phyloP scores from a whole-genome alignment of 2,329 filamentous ascomycete species.

The Trichoderma sp. region DNA sequence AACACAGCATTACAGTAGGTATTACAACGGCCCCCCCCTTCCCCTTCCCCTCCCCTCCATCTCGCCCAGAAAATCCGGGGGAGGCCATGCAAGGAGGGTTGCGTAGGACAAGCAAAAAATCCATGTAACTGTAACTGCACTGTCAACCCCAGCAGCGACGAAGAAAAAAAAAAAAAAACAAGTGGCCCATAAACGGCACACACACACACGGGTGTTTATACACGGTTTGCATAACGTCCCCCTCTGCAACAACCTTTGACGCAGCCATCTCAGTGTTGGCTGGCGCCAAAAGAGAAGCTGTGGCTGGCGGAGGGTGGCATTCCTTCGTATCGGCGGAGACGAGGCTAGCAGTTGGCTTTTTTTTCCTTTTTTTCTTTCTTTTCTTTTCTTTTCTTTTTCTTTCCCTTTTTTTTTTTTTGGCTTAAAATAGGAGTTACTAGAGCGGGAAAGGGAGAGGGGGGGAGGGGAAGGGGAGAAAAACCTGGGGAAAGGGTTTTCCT shows the following conservation, averaged over 20 bases:
- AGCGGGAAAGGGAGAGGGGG: neutral
- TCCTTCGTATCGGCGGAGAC: slow-evolving; percentile 16
- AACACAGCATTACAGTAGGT: no score
- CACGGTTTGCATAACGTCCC: neutral
- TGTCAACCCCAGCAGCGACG: no score
- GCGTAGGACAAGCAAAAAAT: no score
- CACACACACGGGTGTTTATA: neutral
- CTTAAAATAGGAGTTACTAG: neutral
- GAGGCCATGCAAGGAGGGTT: neutral
- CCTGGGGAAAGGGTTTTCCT: neutral
- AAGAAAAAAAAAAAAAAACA: neutral
- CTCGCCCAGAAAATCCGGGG: neutral
- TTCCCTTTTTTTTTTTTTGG: neutral
- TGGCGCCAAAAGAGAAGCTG: neutral
- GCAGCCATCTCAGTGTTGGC: neutral
- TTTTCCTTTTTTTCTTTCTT: neutral
- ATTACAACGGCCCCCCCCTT: neutral
- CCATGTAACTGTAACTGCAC: no score
- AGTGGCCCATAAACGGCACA: neutral
- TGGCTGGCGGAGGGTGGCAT: slow-evolving; percentile 14
- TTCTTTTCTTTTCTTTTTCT: neutral
- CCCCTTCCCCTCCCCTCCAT: neutral
- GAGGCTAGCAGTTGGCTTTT: neutral
- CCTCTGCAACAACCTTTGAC: neutral
- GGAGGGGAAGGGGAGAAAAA: neutral